phyloP scores from a whole-genome alignment of 768 basidiomycete genomes.

The Coprinopsis cinerea region DNA sequence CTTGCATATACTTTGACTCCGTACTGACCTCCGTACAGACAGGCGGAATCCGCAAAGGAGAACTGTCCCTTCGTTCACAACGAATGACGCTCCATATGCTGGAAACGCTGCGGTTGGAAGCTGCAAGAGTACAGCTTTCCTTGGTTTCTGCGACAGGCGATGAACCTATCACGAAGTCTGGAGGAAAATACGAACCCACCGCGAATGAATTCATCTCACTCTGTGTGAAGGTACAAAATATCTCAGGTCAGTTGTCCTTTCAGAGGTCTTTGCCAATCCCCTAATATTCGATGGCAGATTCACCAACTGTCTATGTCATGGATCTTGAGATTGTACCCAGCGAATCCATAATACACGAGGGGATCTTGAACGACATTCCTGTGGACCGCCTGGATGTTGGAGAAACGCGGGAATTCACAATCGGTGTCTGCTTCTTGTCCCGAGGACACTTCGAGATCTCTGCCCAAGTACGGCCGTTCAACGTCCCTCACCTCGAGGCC shows the following conservation, averaged over 20 bases:
- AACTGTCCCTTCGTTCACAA: constrained; percentile 72
- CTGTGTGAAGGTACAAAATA: constrained; percentile 51
- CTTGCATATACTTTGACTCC: background rate
- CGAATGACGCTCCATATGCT: constrained; percentile 77
- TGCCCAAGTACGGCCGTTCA: constrained; percentile 36
- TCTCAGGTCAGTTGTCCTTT: constrained; percentile 40
- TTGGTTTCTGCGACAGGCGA: constrained; percentile 29
- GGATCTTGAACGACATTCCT: constrained; percentile 52
- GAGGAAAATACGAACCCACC: constrained; percentile 43
- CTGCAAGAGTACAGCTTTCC: constrained; percentile 52
- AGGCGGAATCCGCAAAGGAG: constrained; percentile 71
- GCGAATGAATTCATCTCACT: constrained; percentile 64
- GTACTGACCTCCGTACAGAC: constrained; percentile 39
- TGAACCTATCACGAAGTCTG: constrained; percentile 21
- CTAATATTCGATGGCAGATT: constrained; percentile 6
- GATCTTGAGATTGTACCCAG: constrained; percentile 51
- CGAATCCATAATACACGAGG: constrained; percentile 67
- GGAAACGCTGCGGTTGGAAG: constrained; percentile 65
- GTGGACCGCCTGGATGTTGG: constrained; percentile 58
- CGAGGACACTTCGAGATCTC: constrained; percentile 57
- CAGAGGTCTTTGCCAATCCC: background rate
- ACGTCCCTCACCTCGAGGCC: constrained; percentile 19
- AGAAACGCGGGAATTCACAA: constrained; percentile 43
- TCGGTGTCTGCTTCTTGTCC: constrained; percentile 68
- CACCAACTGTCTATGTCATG: constrained; percentile 45